These are phyloP conservation scores for Apiotrichum porosum DNA, from an alignment of 1,284 basidiomycete species.

Conservation along the genomic window DNA sequence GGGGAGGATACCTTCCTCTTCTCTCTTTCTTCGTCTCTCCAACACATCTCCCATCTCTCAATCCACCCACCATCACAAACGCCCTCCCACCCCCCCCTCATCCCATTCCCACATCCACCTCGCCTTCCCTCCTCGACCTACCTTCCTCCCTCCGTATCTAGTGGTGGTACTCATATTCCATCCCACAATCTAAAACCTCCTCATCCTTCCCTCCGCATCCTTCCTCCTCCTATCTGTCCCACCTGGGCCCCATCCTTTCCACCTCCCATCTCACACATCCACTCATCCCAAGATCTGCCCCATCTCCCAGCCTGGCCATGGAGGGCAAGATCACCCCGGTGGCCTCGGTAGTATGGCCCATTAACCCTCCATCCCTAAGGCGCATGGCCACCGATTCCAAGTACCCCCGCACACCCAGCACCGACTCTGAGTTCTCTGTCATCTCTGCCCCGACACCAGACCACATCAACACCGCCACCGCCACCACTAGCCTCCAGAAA, in stretches of 20 bases:
- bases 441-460: background rate
- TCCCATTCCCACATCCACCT: background rate
- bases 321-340: no score
- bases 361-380: no score
- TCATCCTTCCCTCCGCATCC: background rate
- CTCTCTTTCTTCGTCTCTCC: background rate
- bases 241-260: background rate
- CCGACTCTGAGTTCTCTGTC: background rate
- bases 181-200: background rate
- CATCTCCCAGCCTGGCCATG: no score
- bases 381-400: no score
- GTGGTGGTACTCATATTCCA: no score
- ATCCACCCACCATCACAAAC: background rate
- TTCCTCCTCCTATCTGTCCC: background rate
- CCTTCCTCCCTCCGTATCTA: conserved; percentile 3
- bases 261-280: background rate
- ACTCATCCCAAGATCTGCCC: no score
- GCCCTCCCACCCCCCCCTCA: conserved; percentile 1
- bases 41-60: conserved; percentile 2
- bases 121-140: background rate
- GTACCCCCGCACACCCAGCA: no score
- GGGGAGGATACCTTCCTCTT: background rate
- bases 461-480: background rate
- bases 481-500: background rate
- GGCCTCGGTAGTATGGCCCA: no score